A percentile compares a stretch with the other conserved stretches of the same genome.
These are phyloP conservation scores for Exophiala sp. DNA, from an alignment of 2,329 filamentous ascomycete species.

Conservation along the genomic window DNA sequence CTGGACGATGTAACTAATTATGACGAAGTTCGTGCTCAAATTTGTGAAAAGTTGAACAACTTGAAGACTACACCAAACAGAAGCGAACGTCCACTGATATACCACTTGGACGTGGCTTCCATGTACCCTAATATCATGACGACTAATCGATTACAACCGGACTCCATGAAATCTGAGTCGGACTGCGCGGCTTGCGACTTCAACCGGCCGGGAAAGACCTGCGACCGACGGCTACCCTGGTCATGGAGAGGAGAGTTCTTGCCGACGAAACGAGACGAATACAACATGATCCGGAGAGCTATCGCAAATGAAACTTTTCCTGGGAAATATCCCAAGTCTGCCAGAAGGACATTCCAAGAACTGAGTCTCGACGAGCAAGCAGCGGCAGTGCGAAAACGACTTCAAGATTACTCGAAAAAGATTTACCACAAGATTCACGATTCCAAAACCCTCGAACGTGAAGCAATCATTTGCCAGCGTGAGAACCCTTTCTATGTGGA, in stretches of 20 bases:
- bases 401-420: conserved; percentile 94
- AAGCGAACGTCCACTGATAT: conserved; percentile 83
- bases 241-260: conserved; percentile 97
- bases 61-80: conserved; percentile 82
- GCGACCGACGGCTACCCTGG: conserved; percentile 91
- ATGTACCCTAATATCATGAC: conserved; percentile 99
- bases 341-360: conserved; percentile 73
- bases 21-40: conserved; percentile 79
- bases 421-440: conserved; percentile 99
- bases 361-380: conserved; percentile 80
- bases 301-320: conserved; percentile 92
- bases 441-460: conserved; percentile 82
- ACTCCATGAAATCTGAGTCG: conserved; percentile 97
- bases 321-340: conserved; percentile 67
- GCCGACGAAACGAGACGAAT: conserved; percentile 93
- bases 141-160: conserved; percentile 92
- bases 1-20: conserved; percentile 78
- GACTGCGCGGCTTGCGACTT: conserved; percentile 98
- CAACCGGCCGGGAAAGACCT: conserved; percentile 95
- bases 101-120: conserved; percentile 96
- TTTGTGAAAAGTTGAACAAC: conserved; percentile 64
- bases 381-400: conserved; percentile 72
- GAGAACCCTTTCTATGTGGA: conserved; percentile 99
- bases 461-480: conserved; percentile 96
- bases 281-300: conserved; percentile 96